These are phyloP conservation scores for Penicillium macrosclerotiorum DNA, from an alignment of 495 filamentous ascomycete species.

Conservation along the genomic window DNA sequence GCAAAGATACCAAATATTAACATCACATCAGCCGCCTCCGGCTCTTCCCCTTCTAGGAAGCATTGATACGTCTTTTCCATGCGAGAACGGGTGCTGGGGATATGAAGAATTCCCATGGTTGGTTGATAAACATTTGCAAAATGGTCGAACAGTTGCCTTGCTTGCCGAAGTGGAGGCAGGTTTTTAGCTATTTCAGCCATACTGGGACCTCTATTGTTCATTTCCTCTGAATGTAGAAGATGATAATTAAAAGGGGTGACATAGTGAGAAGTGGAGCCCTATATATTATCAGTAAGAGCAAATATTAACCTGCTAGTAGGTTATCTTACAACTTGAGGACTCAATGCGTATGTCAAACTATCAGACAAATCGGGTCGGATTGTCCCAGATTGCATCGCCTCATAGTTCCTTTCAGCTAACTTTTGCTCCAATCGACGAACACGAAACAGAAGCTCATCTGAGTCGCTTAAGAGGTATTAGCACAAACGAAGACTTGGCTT, in stretches of 20 bases:
- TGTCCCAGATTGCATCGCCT: too few species aligned
- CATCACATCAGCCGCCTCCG: conserved; percentile 9
- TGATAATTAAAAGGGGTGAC: conserved; percentile 16
- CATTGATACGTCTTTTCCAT: conserved; percentile 24
- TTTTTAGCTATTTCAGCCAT: conserved; percentile 6
- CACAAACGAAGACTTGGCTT: neutral
- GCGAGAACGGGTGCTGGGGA: conserved; percentile 19
- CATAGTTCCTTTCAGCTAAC: conserved; percentile 3
- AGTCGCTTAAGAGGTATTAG: conserved; percentile 7
- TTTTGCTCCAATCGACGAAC: conserved; percentile 14
- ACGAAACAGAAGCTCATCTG: conserved; percentile 15
- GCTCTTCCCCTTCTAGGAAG: conserved; percentile 18
- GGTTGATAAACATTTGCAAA: conserved; percentile 23
- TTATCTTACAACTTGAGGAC: neutral
- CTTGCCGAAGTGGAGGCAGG: conserved; percentile 26
- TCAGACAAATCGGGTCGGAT: too few species aligned
- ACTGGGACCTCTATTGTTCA: neutral
- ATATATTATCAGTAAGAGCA: neutral
- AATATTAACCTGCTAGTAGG: neutral
- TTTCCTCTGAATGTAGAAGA: neutral
- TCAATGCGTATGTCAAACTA: too few species aligned
- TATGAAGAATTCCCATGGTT: conserved; percentile 24
- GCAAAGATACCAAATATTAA: conserved; percentile 28
- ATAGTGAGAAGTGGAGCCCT: conserved; percentile 9
- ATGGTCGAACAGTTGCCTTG: conserved; percentile 22